These are phyloP conservation scores for Hibiscus tridactylites DNA, from an alignment of 345 rosid genomes.

Conservation along the genomic window DNA sequence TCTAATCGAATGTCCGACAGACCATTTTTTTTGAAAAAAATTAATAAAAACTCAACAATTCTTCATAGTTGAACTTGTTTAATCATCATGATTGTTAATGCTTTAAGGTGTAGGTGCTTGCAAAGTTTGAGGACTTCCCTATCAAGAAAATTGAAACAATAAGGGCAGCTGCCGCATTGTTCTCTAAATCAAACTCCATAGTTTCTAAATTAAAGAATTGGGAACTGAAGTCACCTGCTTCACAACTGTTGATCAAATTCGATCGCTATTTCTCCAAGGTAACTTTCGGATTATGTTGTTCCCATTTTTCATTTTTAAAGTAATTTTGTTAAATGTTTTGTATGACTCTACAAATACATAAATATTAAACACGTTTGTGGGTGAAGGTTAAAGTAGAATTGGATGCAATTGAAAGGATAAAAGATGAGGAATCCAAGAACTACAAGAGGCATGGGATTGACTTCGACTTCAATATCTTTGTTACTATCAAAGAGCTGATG, in stretches of 20 bases:
- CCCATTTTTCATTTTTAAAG: not conserved
- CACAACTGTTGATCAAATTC: constrained; percentile 57
- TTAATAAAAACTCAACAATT: too few relatives aligned
- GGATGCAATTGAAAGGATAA: constrained; percentile 68
- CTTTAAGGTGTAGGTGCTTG: constrained; percentile 47
- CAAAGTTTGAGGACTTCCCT: constrained; percentile 87
- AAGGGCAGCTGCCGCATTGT: constrained; percentile 65
- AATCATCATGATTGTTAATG: not conserved
- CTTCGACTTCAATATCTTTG: constrained; percentile 63
- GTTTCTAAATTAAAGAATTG: constrained; percentile 50
- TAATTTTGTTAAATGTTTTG: not conserved
- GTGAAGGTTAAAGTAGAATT: constrained; percentile 70
- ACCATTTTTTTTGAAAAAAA: too few relatives aligned
- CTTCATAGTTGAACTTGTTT: not conserved
- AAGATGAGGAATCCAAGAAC: constrained; percentile 78
- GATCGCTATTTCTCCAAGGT: constrained; percentile 82
- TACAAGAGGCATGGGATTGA: constrained; percentile 57
- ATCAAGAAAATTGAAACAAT: constrained; percentile 73
- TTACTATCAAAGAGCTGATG: constrained; percentile 65
- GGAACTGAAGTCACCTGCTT: constrained; percentile 59
- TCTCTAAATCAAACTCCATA: constrained; percentile 45
- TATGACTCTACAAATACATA: too few relatives aligned
- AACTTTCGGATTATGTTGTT: not conserved
- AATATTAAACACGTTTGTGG: not conserved
- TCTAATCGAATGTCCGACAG: too few relatives aligned